These are phyloP conservation scores for Boletus coccyginus DNA, from an alignment of 768 basidiomycete genomes.

Conservation along the genomic window DNA sequence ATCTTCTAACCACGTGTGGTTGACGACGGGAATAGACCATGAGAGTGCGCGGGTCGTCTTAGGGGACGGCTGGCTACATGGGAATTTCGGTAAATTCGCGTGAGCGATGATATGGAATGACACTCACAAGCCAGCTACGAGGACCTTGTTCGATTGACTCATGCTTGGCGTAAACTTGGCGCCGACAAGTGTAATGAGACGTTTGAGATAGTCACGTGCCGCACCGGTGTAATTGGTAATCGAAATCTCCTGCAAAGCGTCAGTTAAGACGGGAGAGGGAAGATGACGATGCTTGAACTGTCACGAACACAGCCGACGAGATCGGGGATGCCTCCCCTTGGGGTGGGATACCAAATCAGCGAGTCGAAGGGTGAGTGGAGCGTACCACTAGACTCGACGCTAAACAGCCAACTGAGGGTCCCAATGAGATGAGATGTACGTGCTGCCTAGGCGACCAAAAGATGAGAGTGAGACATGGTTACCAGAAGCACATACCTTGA, in stretches of 20 bases:
- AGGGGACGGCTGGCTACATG: slow-evolving; percentile 34
- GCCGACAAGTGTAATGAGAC: slow-evolving; percentile 73
- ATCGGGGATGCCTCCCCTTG: slow-evolving; percentile 53
- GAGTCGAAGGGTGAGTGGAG: slow-evolving; percentile 67
- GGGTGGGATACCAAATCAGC: slow-evolving; percentile 82
- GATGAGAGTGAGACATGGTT: background rate
- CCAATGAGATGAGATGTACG: slow-evolving; percentile 48
- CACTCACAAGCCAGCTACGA: slow-evolving; percentile 82
- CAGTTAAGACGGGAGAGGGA: background rate
- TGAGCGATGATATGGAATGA: background rate
- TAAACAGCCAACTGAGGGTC: slow-evolving; percentile 80
- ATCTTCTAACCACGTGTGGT: slow-evolving; percentile 90
- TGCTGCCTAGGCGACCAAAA: slow-evolving; percentile 49
- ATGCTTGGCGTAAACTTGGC: slow-evolving; percentile 81
- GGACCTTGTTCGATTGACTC: slow-evolving; percentile 70
- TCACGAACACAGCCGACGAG: slow-evolving; percentile 60
- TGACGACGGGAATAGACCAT: slow-evolving; percentile 86
- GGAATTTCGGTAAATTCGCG: background rate
- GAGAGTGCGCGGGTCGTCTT: slow-evolving; percentile 73
- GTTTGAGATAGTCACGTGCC: slow-evolving; percentile 84
- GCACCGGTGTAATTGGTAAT: slow-evolving; percentile 89
- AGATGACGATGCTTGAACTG: background rate
- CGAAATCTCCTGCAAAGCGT: slow-evolving; percentile 58
- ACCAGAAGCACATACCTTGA: slow-evolving; percentile 46
- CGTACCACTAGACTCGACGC: slow-evolving; percentile 62